phyloP scores from a whole-genome alignment of 2,329 filamentous ascomycete species.

The Hypoxylon rubiginosum region DNA sequence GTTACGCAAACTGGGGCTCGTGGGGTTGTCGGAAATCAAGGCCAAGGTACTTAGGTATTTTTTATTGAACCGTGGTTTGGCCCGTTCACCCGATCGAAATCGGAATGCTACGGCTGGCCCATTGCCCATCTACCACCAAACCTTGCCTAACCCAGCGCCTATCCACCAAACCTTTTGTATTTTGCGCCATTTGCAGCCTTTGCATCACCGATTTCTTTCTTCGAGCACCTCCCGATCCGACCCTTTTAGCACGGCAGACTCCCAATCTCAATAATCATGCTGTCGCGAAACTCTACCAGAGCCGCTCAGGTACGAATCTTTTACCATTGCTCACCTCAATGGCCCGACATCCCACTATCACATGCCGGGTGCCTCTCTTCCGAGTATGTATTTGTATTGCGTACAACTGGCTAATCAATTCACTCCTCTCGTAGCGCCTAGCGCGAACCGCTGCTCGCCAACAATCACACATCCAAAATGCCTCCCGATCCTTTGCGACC shows the following conservation, averaged over 20 bases:
- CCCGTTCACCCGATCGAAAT: constrained; percentile 45
- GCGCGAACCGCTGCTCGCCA: constrained; percentile 63
- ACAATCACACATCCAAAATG: constrained; percentile 57
- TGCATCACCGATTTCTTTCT: constrained; percentile 39
- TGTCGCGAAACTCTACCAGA: constrained; percentile 70
- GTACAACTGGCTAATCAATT: not conserved
- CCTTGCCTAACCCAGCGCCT: constrained; percentile 25
- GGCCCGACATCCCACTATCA: constrained; percentile 38
- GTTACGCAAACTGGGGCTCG: constrained; percentile 13
- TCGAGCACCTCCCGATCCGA: constrained; percentile 37
- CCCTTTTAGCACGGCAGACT: constrained; percentile 27
- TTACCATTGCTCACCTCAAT: constrained; percentile 34
- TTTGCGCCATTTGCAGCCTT: constrained; percentile 53
- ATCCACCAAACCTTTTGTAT: constrained; percentile 47
- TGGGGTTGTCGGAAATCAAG: constrained; percentile 11
- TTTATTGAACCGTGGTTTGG: constrained; percentile 24
- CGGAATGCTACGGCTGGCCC: constrained; percentile 48
- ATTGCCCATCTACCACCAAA: constrained; percentile 12
- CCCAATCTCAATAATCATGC: constrained; percentile 56
- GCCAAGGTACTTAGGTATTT: too few species aligned
- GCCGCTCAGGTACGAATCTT: constrained; percentile 67
- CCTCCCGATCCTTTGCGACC: constrained; percentile 77
- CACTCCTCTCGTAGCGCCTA: constrained; percentile 61
- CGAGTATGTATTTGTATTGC: not conserved
- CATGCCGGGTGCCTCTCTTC: constrained; percentile 48